Evolutionary conservation across 2,329 filamentous ascomycete genomes (phyloP), one percentile per base, ranked within the genome.

Genomic region (Didymella keratinophila): DNA sequence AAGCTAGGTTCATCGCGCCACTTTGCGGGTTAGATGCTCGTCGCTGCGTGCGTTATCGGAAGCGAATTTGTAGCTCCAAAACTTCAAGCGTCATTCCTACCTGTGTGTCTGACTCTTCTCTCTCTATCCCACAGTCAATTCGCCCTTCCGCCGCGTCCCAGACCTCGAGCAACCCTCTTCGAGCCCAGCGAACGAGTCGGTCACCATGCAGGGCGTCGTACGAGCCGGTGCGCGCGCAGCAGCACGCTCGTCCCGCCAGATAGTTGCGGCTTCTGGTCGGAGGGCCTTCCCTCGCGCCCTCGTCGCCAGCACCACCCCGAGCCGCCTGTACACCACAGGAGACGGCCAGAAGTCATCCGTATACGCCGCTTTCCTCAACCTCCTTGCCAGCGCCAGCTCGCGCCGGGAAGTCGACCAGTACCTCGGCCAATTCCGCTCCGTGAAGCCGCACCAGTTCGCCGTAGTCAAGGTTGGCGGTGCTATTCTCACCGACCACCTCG

Each of bases 401-500:
- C 96, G 96, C 85, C 86, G 94, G 61, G 94, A 99, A 82, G 92
- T 96, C 64, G 92, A 97, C 82, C 94, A 98, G 79, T 98, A 98
- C 79, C 88, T 98, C 59, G 95, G 93, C 67, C 93, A 98, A 77
- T 99, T 99, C 84, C 95, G 90, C 68, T 97, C 93, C 32, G 93
- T 97, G 62, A 95, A 93, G 43, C 96, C 93, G 34, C 93, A 98
- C 81, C 93, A 96, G 75, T 99, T 98, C 78, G 94, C 93, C 67
- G 94, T 99, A 47, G 96, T 99, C 80, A 99, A 99, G 83, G 94
- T 98, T 55, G 95, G 94, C 62, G 95, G 94, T 62, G 95, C 94
- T 63, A 97, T 98, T 72, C 86, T 99, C 71, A 96, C 92, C 60
- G 93, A 98, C 76, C 90, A 97, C 78, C 85, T 98, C 55, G 91